Conservation (phyloP, 2,329 filamentous ascomycete species). For the Dothistroma pini region DNA sequence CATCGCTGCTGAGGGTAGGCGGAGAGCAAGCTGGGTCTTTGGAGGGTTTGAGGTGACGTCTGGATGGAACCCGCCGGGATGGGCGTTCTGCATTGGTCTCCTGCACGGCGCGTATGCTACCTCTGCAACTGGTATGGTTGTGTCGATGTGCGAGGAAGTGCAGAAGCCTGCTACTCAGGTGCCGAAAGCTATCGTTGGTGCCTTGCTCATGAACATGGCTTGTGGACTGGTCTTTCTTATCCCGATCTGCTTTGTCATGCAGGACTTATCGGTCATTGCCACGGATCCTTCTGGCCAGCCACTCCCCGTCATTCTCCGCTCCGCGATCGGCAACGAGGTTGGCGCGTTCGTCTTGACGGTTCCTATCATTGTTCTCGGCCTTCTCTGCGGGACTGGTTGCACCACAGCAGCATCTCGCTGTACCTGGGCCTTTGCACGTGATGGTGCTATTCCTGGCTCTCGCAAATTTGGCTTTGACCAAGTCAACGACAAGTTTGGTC, state of each 20-base stretch:
- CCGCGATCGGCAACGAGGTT: slow-evolving; percentile 54
- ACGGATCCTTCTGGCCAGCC: slow-evolving; percentile 55
- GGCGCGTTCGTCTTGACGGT: slow-evolving; percentile 60
- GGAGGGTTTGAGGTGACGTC: slow-evolving; percentile 65
- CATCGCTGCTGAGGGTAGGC: slow-evolving; percentile 66
- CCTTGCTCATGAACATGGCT: slow-evolving; percentile 63
- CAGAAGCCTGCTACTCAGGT: slow-evolving; percentile 63
- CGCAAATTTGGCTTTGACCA: slow-evolving; percentile 51
- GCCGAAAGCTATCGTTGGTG: slow-evolving; percentile 65
- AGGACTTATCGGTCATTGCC: slow-evolving; percentile 56
- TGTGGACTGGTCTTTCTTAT: slow-evolving; percentile 66
- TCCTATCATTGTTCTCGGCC: slow-evolving; percentile 61
- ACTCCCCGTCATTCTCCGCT: slow-evolving; percentile 61
- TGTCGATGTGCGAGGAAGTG: slow-evolving; percentile 74
- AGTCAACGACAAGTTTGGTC: slow-evolving; percentile 59
- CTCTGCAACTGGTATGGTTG: slow-evolving; percentile 75
- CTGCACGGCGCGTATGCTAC: slow-evolving; percentile 70
- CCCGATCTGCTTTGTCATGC: slow-evolving; percentile 65
- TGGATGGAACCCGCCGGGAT: slow-evolving; percentile 64
- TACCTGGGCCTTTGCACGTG: slow-evolving; percentile 67
- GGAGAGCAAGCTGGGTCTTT: slow-evolving; percentile 60
- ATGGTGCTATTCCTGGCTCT: slow-evolving; percentile 65
- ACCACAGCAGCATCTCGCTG: slow-evolving; percentile 65
- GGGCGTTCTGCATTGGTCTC: slow-evolving; percentile 70
- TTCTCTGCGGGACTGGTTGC: slow-evolving; percentile 67